These are phyloP conservation scores for Neurospora discreta DNA, from an alignment of 495 filamentous ascomycete genomes.

Conservation along the genomic window DNA sequence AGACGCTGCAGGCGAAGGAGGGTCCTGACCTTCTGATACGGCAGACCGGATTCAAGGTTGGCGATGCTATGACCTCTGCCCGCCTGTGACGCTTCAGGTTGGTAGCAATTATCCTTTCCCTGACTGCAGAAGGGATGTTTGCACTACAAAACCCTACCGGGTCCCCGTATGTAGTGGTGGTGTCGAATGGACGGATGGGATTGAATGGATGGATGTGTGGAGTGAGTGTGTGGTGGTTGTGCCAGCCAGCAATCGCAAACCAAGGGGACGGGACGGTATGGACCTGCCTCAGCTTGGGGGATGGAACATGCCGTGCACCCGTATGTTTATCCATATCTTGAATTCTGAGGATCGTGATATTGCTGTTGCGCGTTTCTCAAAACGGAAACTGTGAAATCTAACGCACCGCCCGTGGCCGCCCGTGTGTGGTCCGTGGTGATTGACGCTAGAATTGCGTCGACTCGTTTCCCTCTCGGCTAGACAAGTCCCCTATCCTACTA, in stretches of 20 bases:
- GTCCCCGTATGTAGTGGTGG: not conserved
- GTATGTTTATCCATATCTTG: not conserved
- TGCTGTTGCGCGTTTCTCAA: not conserved
- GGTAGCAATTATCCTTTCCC: not conserved
- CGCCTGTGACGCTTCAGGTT: not conserved
- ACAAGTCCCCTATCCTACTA: not conserved
- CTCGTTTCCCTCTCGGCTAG: conserved; percentile 19
- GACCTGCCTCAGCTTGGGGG: not conserved
- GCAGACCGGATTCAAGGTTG: not conserved
- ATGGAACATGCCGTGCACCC: not conserved
- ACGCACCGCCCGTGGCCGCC: not conserved
- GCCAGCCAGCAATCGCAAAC: not conserved
- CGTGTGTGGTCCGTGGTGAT: conserved; percentile 11
- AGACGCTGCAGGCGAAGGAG: not conserved
- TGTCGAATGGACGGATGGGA: not conserved
- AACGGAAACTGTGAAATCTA: not conserved
- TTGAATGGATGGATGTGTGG: not conserved
- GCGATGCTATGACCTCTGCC: not conserved
- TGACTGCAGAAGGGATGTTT: not conserved
- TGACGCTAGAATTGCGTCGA: conserved; percentile 20
- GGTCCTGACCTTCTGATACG: not conserved
- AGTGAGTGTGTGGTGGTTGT: too few relatives aligned
- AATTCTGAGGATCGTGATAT: not conserved
- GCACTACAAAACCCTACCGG: not conserved
- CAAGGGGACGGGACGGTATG: not conserved